Conservation (phyloP, 2,329 filamentous ascomycete genomes). For the Aquanectria penicillioides region DNA sequence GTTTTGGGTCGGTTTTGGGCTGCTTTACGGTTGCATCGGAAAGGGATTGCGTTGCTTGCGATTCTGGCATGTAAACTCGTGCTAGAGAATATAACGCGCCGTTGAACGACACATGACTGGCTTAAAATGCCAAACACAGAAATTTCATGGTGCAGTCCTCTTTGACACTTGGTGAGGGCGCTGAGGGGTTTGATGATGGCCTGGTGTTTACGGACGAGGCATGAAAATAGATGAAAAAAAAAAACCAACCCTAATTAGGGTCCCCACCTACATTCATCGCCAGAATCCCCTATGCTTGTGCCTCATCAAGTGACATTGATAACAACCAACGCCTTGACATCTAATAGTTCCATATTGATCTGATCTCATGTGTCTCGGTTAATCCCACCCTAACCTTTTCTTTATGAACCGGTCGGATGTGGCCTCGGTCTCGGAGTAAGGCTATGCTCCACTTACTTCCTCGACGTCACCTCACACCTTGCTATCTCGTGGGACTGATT, state of each 20-base stretch:
- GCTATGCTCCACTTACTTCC: not conserved
- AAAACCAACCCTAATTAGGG: constrained; percentile 23
- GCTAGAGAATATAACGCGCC: constrained; percentile 45
- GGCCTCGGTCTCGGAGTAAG: not conserved
- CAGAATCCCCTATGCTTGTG: not conserved
- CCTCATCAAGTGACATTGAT: not conserved
- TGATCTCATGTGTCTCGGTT: not conserved
- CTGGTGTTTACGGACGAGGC: constrained; percentile 31
- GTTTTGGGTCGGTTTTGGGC: constrained; percentile 42
- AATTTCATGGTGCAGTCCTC: constrained; percentile 23
- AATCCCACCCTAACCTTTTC: not conserved
- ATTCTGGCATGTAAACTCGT: constrained; percentile 43
- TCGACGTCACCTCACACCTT: too few relatives aligned
- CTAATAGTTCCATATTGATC: too few relatives aligned
- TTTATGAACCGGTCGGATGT: not conserved
- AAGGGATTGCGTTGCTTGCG: constrained; percentile 45
- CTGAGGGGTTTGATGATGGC: constrained; percentile 24
- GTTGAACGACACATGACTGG: constrained; percentile 44
- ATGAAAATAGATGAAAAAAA: constrained; percentile 34
- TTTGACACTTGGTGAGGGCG: constrained; percentile 28
- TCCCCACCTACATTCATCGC: constrained; percentile 7
- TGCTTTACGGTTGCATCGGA: constrained; percentile 46
- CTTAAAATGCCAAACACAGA: constrained; percentile 28
- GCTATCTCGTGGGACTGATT: too few relatives aligned
- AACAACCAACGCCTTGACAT: too few relatives aligned